A percentile compares a stretch with the other conserved stretches of the same genome.
These are phyloP conservation scores for Carallia brachiata DNA, from an alignment of 345 rosid species.

Conservation along the genomic window DNA sequence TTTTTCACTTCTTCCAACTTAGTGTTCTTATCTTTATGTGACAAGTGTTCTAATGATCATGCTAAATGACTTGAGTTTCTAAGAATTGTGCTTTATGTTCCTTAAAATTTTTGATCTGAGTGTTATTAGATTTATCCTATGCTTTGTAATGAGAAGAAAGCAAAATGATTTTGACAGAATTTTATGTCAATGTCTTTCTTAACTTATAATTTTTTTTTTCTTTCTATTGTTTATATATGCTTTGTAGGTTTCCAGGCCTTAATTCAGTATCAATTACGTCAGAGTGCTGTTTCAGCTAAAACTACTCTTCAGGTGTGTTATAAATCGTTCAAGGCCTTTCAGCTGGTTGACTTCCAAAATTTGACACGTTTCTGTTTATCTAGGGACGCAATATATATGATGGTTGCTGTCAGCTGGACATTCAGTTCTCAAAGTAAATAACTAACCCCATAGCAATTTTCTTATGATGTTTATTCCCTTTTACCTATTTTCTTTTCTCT, in stretches of 20 bases:
- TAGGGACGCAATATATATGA: slow-evolving; percentile 98
- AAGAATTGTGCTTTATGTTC: slow-evolving; percentile 8
- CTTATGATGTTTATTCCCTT: slow-evolving; percentile 2
- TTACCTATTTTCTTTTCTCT: not conserved
- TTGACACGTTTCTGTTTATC: not conserved
- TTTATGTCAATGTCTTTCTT: not conserved
- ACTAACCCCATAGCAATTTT: slow-evolving; percentile 8
- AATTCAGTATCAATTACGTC: slow-evolving; percentile 76
- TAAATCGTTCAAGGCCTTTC: not conserved
- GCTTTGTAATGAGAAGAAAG: not conserved
- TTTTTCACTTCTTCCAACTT: no score
- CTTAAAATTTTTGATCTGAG: not conserved
- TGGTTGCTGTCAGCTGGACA: slow-evolving; percentile 97
- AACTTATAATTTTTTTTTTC: slow-evolving; percentile 6
- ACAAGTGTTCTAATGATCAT: not conserved
- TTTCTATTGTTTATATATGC: slow-evolving; percentile 15
- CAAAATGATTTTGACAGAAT: slow-evolving; percentile 6
- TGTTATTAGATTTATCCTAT: slow-evolving; percentile 3
- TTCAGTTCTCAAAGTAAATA: slow-evolving; percentile 88
- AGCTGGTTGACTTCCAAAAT: not conserved
- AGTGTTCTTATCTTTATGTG: slow-evolving; percentile 15
- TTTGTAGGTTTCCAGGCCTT: slow-evolving; percentile 92
- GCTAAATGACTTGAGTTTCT: slow-evolving; percentile 1
- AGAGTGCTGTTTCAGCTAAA: slow-evolving; percentile 77
- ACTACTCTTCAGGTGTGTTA: slow-evolving; percentile 77